Base-by-base conservation (phyloP, 2,329 filamentous ascomycete genomes). In the Tolypocladium tundrense region DNA sequence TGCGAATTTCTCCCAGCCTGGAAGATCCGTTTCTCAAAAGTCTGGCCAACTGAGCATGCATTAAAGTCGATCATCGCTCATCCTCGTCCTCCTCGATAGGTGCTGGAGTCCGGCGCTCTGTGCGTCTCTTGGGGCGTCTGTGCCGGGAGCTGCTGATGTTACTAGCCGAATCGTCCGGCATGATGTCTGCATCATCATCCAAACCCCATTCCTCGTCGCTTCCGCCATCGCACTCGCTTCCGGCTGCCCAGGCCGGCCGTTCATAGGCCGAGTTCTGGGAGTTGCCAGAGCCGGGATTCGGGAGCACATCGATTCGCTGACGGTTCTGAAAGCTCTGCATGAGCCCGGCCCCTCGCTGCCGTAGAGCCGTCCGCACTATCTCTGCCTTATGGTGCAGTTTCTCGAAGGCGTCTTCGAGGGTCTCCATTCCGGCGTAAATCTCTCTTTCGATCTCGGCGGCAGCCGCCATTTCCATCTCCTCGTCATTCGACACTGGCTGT, bases 391-490 rank as follows among this genome's bases (percentile, higher is more conserved):
- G 82, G 69, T 97, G 93, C n/a, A 97, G 79, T 35, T 84, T 85
- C 74, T 97, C 93, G 65, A 97, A 97, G 0, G 92, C 91, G 68
- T 97, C 91, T 72, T 97, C 93, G 31, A 97, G 81, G 0, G 86
- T 86, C 73, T 97, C 93, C 93, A 97, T 97, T 61, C 92, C 90
- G 40, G 85, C 81, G 73, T 93, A 97, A 59, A 97, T 96, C 67
- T 96, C 91, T 8, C 91, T 85, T 73, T 97, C 93, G 43, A 97
- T 86, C 73, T 97, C 93, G 9, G 91, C 91, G 7, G 97, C 80
- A 1, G 90, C 88, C 0, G 89, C 89, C 66, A 97, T 92, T 70
- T 97, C 93, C 57, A 90, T 90, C 67, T 97, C 93, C 71, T 97
- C 93, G 69, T 97, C 93, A 59, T 96, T 84, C 4, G 91, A 92